These are phyloP conservation scores for Metschnikowia similis DNA, from an alignment of 805 yeast genomes.

Conservation along the genomic window DNA sequence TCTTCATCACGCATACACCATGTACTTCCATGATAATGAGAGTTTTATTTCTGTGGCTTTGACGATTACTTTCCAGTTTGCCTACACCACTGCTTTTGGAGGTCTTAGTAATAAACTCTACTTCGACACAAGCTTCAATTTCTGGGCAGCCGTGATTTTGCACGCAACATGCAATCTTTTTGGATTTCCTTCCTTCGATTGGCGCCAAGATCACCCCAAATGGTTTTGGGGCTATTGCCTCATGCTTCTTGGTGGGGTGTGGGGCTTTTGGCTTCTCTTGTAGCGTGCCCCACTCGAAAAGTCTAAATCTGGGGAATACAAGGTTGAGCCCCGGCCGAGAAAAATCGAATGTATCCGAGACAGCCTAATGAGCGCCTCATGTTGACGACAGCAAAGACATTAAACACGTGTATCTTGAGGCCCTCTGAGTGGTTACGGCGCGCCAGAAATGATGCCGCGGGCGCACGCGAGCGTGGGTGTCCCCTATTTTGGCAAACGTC, in stretches of 20 bases:
- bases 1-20: conserved; percentile 63
- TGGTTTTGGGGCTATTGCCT: conserved; percentile 26
- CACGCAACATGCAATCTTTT: conserved; percentile 67
- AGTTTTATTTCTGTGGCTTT: conserved; percentile 28
- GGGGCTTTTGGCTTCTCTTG: conserved; percentile 6
- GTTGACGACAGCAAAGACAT: no score
- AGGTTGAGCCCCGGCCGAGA: no score
- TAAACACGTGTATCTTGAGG: no score
- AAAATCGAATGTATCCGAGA: no score
- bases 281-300: neutral
- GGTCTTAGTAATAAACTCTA: conserved; percentile 55
- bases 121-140: conserved; percentile 42
- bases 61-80: conserved; percentile 47
- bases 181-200: conserved; percentile 54
- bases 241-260: conserved; percentile 41
- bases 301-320: no score
- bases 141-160: conserved; percentile 54
- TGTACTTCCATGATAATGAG: conserved; percentile 24
- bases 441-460: neutral
- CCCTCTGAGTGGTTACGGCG: no score
- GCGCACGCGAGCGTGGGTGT: no score
- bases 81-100: conserved; percentile 71
- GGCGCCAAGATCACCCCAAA: conserved; percentile 13
- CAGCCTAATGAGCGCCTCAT: no score
- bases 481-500: no score